Base-by-base conservation (phyloP, 169 alveolate species). In the Eimeria falciformis region DNA sequence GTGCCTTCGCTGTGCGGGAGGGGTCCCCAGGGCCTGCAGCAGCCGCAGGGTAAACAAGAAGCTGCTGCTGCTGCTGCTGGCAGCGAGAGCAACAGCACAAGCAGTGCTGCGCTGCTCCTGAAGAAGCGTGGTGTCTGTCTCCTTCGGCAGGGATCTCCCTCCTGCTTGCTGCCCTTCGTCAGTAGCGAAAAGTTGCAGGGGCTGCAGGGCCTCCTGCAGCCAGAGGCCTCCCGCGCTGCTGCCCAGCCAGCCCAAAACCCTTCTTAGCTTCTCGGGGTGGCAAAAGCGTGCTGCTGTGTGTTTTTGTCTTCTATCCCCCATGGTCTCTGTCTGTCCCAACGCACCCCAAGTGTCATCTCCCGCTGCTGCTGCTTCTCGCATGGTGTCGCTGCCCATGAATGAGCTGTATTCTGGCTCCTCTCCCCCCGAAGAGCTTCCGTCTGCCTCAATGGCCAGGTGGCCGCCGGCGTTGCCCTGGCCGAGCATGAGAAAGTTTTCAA, bases 21-120 rank as follows among this genome's bases (percentile, higher is more conserved):
- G 73, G 37, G 73, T n/a, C 29, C 73, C 73, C n/a, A 62, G 33
- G 37, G 73, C n/a, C 73, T 62, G 73, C 73, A 62, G 73, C 73
- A 62, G 73, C n/a, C 73, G n/a, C 73, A 62, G 1, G 12, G 46
- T 6, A 14, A 29, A 62, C 0, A 29, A n/a, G 5, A 62, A 62
- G 73, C 29, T 62, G 73, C 73, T 62, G 73, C 37, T 62, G 73
- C 73, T 62, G 73, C 73, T 62, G 73, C 73, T n/a, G 29, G 73
- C 73, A 62, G 73, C 73, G n/a, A 62, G 73, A 14, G 73, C 73
- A 62, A 62, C 73, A 62, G 73, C 73, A 14, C 73, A 29, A 9
- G 73, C 73, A 14, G 73, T 62, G 73, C 37, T 29, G 37, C 73
- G 12, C 73, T 62, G 73, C 73, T 62, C 73, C 73, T 62, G 73